Evolutionary conservation across 2,329 filamentous ascomycete genomes (phyloP), one percentile per base, ranked within the genome.

Genomic region (Cladosporium colombiae): DNA sequence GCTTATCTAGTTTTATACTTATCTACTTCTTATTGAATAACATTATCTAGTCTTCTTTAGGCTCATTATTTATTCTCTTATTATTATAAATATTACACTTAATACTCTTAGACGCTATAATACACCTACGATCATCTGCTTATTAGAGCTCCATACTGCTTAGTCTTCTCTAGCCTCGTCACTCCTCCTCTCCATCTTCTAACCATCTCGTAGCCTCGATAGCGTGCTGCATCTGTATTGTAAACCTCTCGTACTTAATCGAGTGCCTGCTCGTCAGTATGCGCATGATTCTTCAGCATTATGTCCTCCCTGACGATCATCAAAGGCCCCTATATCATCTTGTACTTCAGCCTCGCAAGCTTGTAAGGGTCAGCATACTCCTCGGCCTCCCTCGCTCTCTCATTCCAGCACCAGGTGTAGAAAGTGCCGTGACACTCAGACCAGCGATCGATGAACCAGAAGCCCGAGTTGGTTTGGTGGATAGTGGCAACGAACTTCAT

Each of bases 321-420:
- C 13, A 11, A 8, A 35, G 11, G 21, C 13, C 27, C 29, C 16
- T 46, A 11, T 14, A 1, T 29, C 23, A 5, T 3, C 14, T 14
- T 23, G 4, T 13, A 7, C 23, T 59, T 59, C 14, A 18, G 23
- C 16, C n/a, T 59, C 5, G 37, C 56, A n/a, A 66, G 63, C 29
- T 59, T 49, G 72, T 74, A 75, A 33, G 77, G 68, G 18, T 64
- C 25, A 37, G 69, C 72, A 18, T 69, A 69, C 62, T 71, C 69
- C 66, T 72, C 73, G 67, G 66, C 72, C 3, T 68, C 68, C 21
- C 61, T 63, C 16, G 73, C 66, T 84, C 78, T 40, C 72, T 82
- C 81, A 65, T 83, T 83, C 23, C 76, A 74, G 5, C 81, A 73
- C 74, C 74, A 80, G 21, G 73, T 75, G 68, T 77, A 82, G 75